Evolutionary conservation across 306 rosid genomes (phyloP), one percentile per base, ranked within the genome.

Genomic region (Begonia masoniana): DNA sequence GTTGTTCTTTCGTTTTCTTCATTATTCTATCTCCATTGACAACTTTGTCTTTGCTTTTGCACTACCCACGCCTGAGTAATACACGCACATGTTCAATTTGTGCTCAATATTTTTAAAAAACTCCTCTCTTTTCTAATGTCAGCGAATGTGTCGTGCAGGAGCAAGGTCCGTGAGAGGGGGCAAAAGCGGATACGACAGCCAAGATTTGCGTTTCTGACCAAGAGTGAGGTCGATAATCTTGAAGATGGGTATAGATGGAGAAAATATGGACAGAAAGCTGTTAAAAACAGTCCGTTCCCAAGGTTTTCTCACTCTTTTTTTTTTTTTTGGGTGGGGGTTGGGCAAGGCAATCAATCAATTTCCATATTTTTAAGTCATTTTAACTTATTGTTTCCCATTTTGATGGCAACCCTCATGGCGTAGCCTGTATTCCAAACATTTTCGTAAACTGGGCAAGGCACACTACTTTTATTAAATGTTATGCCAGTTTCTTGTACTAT

Each of bases 161-260:
- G 68, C 52, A 85, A 83, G 74, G 68, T 72, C 23, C 80, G 76
- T 59, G 85, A 81, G 82, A 84, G 81, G 72, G 97, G 82, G 74
- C 84, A 78, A 73, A 83, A 83, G 78, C 80, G 94, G 71, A 71
- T 91, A 46, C 78, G 88, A 80, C 96, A 81, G 66, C 94, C 82
- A 7, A 73, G 97, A 63, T 76, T 85, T 74, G 97, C 96, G 41
- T 91, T 91, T 64, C 71, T 91, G 94, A 91, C 97, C 0, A 91
- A 91, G 72, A 91, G 96, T 55, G 96, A 91, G 70, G 79, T 85
- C 54, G 97, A 91, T 78, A 77, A 91, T 66, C 96, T 91, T 49
- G 97, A 91, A 66, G 97, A 91, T 68, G 97, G 97, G 58, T 91
- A 91, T 69, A 77, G 97, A 50, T 91, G 97, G 97, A 62, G 97